phyloP scores from a whole-genome alignment of 179 eudicot species.

The Drosera spatulata region DNA sequence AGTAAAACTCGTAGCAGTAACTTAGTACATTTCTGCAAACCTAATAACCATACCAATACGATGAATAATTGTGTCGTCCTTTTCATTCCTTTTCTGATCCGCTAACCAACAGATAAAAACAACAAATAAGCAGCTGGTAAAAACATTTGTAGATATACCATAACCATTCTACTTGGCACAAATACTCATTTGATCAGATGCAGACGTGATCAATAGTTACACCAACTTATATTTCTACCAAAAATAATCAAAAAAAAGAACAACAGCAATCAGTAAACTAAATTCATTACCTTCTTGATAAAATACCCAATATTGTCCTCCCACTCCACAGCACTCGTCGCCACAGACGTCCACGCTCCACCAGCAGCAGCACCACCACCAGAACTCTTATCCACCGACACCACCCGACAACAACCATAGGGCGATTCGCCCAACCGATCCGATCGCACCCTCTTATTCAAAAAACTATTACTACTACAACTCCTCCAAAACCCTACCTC shows the following conservation, averaged over 20 bases:
- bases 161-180: too few relatives aligned
- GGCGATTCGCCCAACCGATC: slow-evolving; percentile 41
- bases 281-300: slow-evolving; percentile 44
- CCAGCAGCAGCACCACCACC: slow-evolving; percentile 11
- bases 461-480: slow-evolving; percentile 25
- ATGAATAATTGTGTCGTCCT: too few relatives aligned
- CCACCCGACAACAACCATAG: slow-evolving; percentile 19
- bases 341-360: slow-evolving; percentile 18
- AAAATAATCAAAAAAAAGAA: too few relatives aligned
- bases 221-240: neutral
- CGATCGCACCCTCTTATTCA: slow-evolving; percentile 33
- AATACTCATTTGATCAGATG: neutral
- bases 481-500: neutral
- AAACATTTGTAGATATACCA: too few relatives aligned
- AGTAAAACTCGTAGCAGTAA: too few relatives aligned
- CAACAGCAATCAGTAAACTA: neutral
- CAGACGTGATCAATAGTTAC: neutral
- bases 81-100: too few relatives aligned
- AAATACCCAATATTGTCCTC: slow-evolving; percentile 58
- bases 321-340: slow-evolving; percentile 34
- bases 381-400: neutral
- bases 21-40: too few relatives aligned
- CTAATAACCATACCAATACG: too few relatives aligned
- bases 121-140: too few relatives aligned
- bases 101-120: too few relatives aligned